Evolutionary conservation across 257 asterid genomes (phyloP).

Genomic region (Thymus mandschuricus): DNA sequence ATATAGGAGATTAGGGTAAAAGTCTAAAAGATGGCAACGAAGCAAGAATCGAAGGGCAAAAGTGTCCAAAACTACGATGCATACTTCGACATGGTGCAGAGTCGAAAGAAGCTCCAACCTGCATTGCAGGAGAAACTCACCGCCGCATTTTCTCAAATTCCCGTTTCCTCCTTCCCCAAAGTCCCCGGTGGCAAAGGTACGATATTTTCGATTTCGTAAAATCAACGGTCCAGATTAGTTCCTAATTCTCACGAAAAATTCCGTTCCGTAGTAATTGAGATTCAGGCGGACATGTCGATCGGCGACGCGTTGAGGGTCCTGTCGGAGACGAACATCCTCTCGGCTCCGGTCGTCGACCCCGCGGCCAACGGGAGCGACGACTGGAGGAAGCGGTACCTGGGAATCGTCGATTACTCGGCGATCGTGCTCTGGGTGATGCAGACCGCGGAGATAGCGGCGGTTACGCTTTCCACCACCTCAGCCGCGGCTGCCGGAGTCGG

Average conservation of each 20-base stretch:
- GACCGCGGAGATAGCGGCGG: slow-evolving; percentile 80
- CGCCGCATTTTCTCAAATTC: slow-evolving; percentile 63
- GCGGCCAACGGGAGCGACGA: slow-evolving; percentile 45
- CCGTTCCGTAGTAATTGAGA: slow-evolving; percentile 63
- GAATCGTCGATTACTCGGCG: slow-evolving; percentile 81
- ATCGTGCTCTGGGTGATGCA: slow-evolving; percentile 86
- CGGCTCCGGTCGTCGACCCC: slow-evolving; percentile 78
- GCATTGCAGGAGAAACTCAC: slow-evolving; percentile 71
- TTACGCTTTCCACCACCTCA: slow-evolving; percentile 70
- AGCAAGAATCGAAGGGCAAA: slow-evolving; percentile 26
- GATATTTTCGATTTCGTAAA: too few relatives aligned
- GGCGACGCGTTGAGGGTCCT: slow-evolving; percentile 71
- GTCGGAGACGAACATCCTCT: slow-evolving; percentile 80
- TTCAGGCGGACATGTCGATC: slow-evolving; percentile 63
- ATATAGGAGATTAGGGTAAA: neutral
- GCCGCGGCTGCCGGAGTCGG: slow-evolving; percentile 87
- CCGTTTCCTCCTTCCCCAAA: slow-evolving; percentile 76
- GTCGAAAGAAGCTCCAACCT: slow-evolving; percentile 63
- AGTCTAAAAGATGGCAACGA: slow-evolving; percentile 49
- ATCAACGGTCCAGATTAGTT: too few relatives aligned
- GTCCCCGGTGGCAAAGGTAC: slow-evolving; percentile 90
- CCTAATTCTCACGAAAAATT: neutral
- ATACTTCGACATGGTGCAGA: slow-evolving; percentile 74
- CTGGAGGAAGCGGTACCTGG: slow-evolving; percentile 78
- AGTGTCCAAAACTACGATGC: slow-evolving; percentile 57